Percentiles rank a stretch among this genome's conserved stretches.
Evolutionary conservation across 345 rosid species (phyloP).

Genomic region (Eucalyptus rudis): DNA sequence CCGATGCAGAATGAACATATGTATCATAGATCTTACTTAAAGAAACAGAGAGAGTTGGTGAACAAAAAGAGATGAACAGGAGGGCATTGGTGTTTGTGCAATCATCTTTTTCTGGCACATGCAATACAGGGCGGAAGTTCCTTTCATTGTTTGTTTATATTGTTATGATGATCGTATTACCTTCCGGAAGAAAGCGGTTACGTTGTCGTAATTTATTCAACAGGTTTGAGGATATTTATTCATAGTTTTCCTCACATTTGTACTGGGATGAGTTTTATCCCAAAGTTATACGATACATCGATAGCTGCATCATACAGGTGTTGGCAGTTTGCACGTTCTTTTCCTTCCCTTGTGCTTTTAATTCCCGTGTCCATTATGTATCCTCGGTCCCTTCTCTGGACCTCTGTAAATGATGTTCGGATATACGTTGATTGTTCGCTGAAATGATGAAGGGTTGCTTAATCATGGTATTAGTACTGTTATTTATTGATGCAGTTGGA

Average conservation of each 20-base stretch:
- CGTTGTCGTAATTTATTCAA: not conserved
- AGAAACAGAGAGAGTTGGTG: conserved; percentile 1
- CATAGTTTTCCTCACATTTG: not conserved
- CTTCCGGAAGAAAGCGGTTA: not conserved
- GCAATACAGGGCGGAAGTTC: not conserved
- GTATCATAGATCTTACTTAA: conserved; percentile 16
- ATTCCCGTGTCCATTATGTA: not conserved
- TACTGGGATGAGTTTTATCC: not conserved
- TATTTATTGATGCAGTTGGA: not conserved
- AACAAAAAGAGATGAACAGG: not conserved
- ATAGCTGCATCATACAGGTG: not conserved
- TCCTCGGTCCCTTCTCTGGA: not conserved
- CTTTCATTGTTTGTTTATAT: not conserved
- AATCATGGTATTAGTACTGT: not conserved
- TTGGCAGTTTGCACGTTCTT: not conserved
- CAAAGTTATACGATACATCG: not conserved
- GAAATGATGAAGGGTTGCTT: not conserved
- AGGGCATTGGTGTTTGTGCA: not conserved
- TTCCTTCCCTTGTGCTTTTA: not conserved
- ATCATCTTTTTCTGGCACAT: not conserved
- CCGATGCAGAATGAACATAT: not conserved
- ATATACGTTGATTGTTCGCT: not conserved
- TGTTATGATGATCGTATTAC: not conserved
- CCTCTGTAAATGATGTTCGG: not conserved
- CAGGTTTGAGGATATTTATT: not conserved